Base-by-base conservation (phyloP, 345 rosid species). In the Salix suchowensis region DNA sequence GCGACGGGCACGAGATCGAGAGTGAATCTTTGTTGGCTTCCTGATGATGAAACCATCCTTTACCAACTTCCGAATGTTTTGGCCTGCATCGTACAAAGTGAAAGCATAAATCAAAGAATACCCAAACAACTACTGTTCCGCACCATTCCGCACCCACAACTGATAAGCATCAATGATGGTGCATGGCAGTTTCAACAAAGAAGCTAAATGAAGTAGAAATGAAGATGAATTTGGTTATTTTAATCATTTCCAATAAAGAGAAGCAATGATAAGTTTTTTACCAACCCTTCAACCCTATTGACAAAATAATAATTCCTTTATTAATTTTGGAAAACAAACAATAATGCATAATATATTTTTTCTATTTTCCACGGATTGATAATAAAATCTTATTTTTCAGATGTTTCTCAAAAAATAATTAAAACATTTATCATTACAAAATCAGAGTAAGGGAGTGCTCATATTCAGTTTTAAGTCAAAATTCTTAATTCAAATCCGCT, bases 11-110 rank as follows among this genome's bases (percentile, higher is more conserved):
- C 98, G 92, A 3, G 98, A 86, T 0, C 97, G 94, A 26, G 98
- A 95, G 83, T 95, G 98, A 67, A 95, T 95, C 92, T 95, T 93
- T 1, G 98, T 93, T 77, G 98, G 98, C 82, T 93, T 95, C 88
- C 92, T 91, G 82, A 95, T 95, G 82, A 95, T 89, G 81, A 93
- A 94, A 26, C 98, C 98, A 88, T 94, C 97, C 84, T 91, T 94
- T 72, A 94, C 97, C 76, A 92, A 85, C 89, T 93, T 94, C 93
- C 98, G 88, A 11, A 94, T 87, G 82, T 91, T 94, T 79, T 89
- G 97, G 66, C 98, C 98, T 94, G 86, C 75, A 73, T 15, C 58
- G 23, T 21, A 18, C 28, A 55, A 23, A 34, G 26, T 26, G 32
- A 19, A 28, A 16, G 42, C 42, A 32, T 15, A 4, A 24, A 77